These are phyloP conservation scores for Yarrowia divulgata DNA, from an alignment of 805 yeast genomes.

Conservation along the genomic window DNA sequence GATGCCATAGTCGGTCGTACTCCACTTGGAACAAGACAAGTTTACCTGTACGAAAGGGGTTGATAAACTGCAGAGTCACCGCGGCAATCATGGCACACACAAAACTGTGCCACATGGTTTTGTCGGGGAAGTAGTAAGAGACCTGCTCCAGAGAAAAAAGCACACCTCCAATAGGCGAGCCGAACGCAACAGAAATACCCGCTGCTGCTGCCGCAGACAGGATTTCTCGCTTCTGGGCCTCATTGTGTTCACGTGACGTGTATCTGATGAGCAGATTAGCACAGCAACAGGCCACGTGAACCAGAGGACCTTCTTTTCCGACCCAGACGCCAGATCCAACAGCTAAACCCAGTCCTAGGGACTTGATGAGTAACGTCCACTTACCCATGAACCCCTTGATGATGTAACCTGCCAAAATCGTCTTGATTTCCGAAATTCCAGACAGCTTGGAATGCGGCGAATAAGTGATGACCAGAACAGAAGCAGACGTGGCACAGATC, in stretches of 20 bases:
- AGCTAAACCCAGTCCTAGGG: constrained; percentile 65
- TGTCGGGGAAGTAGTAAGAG: constrained; percentile 67
- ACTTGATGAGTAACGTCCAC: constrained; percentile 62
- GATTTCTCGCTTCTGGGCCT: constrained; percentile 69
- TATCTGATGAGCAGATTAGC: constrained; percentile 53
- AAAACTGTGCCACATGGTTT: constrained; percentile 82
- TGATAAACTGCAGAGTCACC: constrained; percentile 60
- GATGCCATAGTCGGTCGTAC: constrained; percentile 74
- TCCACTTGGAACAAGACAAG: constrained; percentile 72
- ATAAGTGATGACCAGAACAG: constrained; percentile 47
- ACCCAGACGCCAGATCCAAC: constrained; percentile 82
- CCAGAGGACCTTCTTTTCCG: constrained; percentile 88
- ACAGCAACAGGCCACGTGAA: constrained; percentile 75
- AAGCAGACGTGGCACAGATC: constrained; percentile 54
- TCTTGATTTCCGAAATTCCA: constrained; percentile 78
- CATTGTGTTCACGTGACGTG: constrained; percentile 53
- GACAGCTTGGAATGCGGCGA: constrained; percentile 57
- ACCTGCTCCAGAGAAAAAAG: constrained; percentile 75
- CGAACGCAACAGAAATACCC: constrained; percentile 85
- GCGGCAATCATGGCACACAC: constrained; percentile 79
- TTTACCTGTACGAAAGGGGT: constrained; percentile 59
- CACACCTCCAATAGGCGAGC: constrained; percentile 89
- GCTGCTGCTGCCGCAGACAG: constrained; percentile 80
- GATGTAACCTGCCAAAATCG: constrained; percentile 70
- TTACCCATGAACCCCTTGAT: constrained; percentile 61